Evolutionary conservation across 2,329 filamentous ascomycete genomes (phyloP).

Genomic region (Colletotrichum costaricense): DNA sequence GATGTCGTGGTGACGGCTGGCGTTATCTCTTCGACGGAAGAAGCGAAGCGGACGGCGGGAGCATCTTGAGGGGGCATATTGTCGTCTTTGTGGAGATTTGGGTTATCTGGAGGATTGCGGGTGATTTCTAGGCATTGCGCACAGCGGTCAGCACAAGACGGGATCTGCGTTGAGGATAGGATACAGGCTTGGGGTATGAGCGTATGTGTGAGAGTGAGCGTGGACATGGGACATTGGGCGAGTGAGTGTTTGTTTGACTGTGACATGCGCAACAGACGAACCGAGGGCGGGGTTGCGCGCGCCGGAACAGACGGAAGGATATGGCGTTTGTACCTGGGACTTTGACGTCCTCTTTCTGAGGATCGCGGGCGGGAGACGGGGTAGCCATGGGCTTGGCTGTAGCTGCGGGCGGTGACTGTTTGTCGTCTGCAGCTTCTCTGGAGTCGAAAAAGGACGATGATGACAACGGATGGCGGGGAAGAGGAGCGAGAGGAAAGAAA

Average conservation of each 20-base stretch:
- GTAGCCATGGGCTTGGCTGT: slow-evolving; percentile 22
- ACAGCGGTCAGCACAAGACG: slow-evolving; percentile 29
- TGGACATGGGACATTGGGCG: slow-evolving; percentile 5
- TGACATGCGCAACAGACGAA: slow-evolving; percentile 36
- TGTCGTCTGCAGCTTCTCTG: neutral
- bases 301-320: slow-evolving; percentile 34
- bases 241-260: slow-evolving; percentile 21
- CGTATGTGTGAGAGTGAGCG: neutral
- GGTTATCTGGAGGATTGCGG: slow-evolving; percentile 10
- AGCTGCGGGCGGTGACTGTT: neutral
- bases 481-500: slow-evolving; percentile 29
- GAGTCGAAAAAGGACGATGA: neutral
- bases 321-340: slow-evolving; percentile 32
- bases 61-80: slow-evolving; percentile 42
- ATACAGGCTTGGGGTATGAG: neutral
- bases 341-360: slow-evolving; percentile 13
- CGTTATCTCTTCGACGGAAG: slow-evolving; percentile 75
- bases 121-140: slow-evolving; percentile 34
- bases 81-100: slow-evolving; percentile 38
- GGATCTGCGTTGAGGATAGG: slow-evolving; percentile 1
- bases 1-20: slow-evolving; percentile 56
- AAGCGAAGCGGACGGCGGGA: slow-evolving; percentile 77
- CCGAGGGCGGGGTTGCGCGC: slow-evolving; percentile 35
- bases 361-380: slow-evolving; percentile 19
- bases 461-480: slow-evolving; percentile 6